phyloP scores from a whole-genome alignment of 208 protist species.

The Acanthamoeba healyi region DNA sequence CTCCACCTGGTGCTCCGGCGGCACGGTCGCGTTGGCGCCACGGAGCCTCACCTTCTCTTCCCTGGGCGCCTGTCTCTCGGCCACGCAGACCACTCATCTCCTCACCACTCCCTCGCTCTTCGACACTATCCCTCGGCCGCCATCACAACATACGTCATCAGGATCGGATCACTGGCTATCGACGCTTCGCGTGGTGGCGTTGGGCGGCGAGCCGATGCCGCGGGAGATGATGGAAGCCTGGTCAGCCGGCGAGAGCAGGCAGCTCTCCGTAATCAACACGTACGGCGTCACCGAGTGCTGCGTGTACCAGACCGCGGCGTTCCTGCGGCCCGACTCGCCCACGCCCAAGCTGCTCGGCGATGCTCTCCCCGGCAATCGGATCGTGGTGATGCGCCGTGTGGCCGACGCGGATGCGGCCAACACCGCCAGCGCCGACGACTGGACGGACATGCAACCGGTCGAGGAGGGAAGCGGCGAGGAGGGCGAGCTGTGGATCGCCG shows the following conservation, averaged over 20 bases:
- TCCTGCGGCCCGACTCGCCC: not conserved
- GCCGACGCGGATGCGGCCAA: not conserved
- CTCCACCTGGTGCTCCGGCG: slow-evolving; percentile 67
- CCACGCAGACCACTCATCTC: slow-evolving; percentile 48
- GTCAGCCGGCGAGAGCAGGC: not conserved
- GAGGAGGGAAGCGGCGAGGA: slow-evolving; percentile 48
- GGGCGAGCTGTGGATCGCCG: slow-evolving; percentile 70
- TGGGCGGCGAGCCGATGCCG: slow-evolving; percentile 70
- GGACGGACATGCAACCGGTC: not conserved
- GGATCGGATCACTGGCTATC: not conserved
- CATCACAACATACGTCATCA: not conserved
- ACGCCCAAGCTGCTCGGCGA: slow-evolving; percentile 11
- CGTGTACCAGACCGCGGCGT: slow-evolving; percentile 52
- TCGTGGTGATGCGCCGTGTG: slow-evolving; percentile 9
- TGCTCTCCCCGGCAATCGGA: not conserved
- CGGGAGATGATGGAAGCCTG: slow-evolving; percentile 36
- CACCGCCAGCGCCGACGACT: not conserved
- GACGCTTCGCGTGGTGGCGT: slow-evolving; percentile 13
- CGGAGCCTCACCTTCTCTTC: slow-evolving; percentile 44
- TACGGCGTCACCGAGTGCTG: slow-evolving; percentile 75
- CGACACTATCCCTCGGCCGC: not conserved
- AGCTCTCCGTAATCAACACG: slow-evolving; percentile 25
- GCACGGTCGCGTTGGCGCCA: slow-evolving; percentile 24
- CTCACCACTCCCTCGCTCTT: slow-evolving; percentile 68
- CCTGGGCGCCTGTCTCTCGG: slow-evolving; percentile 27